Evolutionary conservation across 345 rosid genomes (phyloP).

Genomic region (Pelargonium nanum): DNA sequence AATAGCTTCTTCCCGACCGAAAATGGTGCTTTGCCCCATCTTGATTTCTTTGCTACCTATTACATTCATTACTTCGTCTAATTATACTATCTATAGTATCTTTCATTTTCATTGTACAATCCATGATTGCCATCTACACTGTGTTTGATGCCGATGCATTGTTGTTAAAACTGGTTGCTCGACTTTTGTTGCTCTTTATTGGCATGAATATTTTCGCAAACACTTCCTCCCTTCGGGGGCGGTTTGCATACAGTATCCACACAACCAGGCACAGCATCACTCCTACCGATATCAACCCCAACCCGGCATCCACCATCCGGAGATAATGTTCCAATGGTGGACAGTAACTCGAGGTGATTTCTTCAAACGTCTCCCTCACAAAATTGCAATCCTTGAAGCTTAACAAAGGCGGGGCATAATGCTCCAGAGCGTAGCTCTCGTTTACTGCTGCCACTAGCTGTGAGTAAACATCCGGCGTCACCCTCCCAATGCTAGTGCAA

Average conservation of each 20-base stretch:
- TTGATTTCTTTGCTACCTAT: too few species aligned
- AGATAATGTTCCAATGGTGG: constrained; percentile 65
- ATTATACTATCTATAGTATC: too few species aligned
- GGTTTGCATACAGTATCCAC: constrained; percentile 89
- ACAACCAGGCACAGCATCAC: constrained; percentile 82
- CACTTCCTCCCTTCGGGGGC: constrained; percentile 99
- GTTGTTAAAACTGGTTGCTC: neutral
- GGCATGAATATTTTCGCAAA: constrained; percentile 41
- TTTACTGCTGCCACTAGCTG: constrained; percentile 70
- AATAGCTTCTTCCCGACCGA: too few species aligned
- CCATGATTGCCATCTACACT: neutral
- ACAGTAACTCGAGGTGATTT: constrained; percentile 60
- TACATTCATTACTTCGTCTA: too few species aligned
- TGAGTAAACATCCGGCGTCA: constrained; percentile 46
- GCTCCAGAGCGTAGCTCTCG: constrained; percentile 75
- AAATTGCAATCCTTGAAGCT: constrained; percentile 81
- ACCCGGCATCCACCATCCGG: constrained; percentile 61
- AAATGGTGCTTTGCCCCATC: too few species aligned
- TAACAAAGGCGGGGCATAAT: constrained; percentile 80
- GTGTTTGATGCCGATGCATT: neutral
- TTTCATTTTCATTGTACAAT: too few species aligned
- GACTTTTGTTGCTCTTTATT: constrained; percentile 5
- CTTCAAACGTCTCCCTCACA: constrained; percentile 66
- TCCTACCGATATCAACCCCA: constrained; percentile 76
- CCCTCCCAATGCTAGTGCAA: constrained; percentile 74